Evolutionary conservation across 371 early-diverging fungal species (phyloP), one percentile per base, ranked within the genome.

Genomic region (Syncephalastrum contaminatum): DNA sequence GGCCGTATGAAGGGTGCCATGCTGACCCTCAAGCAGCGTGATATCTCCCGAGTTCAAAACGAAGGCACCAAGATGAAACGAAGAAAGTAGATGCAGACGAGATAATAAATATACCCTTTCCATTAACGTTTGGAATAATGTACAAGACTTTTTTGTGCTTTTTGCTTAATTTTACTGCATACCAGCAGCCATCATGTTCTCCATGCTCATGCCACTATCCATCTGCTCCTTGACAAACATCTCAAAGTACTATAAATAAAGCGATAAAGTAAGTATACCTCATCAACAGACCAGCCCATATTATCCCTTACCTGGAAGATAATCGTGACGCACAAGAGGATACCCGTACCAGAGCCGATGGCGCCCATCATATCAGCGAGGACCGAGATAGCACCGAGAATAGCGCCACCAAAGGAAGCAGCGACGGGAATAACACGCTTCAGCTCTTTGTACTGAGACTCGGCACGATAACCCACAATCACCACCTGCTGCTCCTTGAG

Each of bases 321-420:
- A 64, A 99, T 99, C 48, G 99, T 98, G 36, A 99, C 99, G 53
- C 98, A 95, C 58, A 99, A 74, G 72, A 99, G 83, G 62, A 99
- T 99, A 86, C 99, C 99, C 36, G 99, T 97, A 40, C 99, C 99
- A 43, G 98, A 95, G 30, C 99, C 99, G 76, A 99, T 89, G 30
- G 89, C 92, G 45, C 96, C 97, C 22, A 81, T 54, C 61, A 99
- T 83, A 81, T 99, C 99, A 48, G 99, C 98, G 54, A 91, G 70
- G 25, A 99, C 90, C 36, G 95, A 91, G 60, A 99, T 82, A 6
- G 92, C 85, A 55, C 98, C 99, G 63, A 99, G 92, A 66, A 91
- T 84, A 27, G 99, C 88, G 49, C 99, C 99, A 65, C 99, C 99
- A 58, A 96, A 91, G 51, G 90, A 90, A 40, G 98, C 91, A 54